phyloP scores from a whole-genome alignment of 257 asterid genomes.

The Fraxinus excelsior region DNA sequence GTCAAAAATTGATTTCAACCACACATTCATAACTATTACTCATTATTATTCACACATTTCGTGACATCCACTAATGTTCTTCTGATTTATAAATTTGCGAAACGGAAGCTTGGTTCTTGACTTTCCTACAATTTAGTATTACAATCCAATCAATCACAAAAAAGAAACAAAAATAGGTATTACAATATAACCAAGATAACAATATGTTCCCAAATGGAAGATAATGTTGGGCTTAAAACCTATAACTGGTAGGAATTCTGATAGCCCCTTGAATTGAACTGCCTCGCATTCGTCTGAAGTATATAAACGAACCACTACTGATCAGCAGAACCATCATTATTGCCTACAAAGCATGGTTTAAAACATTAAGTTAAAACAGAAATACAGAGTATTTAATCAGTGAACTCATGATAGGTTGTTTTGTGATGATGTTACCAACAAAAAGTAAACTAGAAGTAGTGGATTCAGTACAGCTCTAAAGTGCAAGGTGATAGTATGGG shows the following conservation, averaged over 20 bases:
- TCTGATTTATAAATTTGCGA: not conserved
- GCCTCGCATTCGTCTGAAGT: slow-evolving; percentile 59
- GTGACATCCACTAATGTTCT: too few relatives aligned
- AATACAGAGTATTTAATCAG: not conserved
- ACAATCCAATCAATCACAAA: not conserved
- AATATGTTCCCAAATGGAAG: not conserved
- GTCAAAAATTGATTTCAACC: too few relatives aligned
- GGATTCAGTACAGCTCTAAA: not conserved
- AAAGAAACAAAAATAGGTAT: not conserved
- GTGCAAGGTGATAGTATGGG: not conserved
- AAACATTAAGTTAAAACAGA: not conserved
- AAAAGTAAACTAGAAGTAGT: not conserved
- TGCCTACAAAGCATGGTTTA: slow-evolving; percentile 39
- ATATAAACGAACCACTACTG: slow-evolving; percentile 78
- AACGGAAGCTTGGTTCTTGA: not conserved
- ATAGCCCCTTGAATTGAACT: slow-evolving; percentile 55
- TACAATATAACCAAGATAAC: not conserved
- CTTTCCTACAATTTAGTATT: not conserved
- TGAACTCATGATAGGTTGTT: not conserved
- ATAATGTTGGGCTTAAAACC: slow-evolving; percentile 43
- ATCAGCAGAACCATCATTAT: slow-evolving; percentile 67
- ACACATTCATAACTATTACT: too few relatives aligned
- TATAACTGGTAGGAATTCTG: slow-evolving; percentile 70
- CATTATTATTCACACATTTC: too few relatives aligned
- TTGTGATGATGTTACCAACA: not conserved